A percentile compares a stretch with the other conserved stretches of the same genome.
Evolutionary conservation across 2,329 filamentous ascomycete genomes (phyloP).

Genomic region (Xylariaceae sp.): DNA sequence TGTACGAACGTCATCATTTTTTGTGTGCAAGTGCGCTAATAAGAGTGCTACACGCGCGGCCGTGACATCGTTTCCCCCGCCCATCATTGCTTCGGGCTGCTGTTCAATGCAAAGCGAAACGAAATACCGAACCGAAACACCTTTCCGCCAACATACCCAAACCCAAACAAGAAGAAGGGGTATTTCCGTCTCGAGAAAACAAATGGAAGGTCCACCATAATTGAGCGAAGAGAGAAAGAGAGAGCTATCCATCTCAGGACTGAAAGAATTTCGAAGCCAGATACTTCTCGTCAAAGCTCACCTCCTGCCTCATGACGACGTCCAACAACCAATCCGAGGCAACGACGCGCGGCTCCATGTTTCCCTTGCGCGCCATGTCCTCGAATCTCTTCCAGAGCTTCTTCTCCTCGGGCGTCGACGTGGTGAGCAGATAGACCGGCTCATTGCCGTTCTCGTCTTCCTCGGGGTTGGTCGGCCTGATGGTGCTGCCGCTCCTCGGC

Average conservation of each 20-base stretch:
- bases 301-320: slow-evolving; percentile 80
- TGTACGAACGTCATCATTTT: slow-evolving; percentile 9
- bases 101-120: background rate
- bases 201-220: no score
- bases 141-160: slow-evolving; percentile 13
- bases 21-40: slow-evolving; percentile 11
- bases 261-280: slow-evolving; percentile 42
- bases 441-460: slow-evolving; percentile 59
- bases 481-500: slow-evolving; percentile 63
- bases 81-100: slow-evolving; percentile 2
- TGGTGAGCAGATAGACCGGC: slow-evolving; percentile 79
- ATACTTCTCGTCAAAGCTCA: slow-evolving; percentile 62
- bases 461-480: slow-evolving; percentile 56
- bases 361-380: slow-evolving; percentile 69
- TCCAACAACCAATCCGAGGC: slow-evolving; percentile 85
- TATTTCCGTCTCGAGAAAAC: no score
- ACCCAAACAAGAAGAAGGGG: no score
- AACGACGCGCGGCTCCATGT: slow-evolving; percentile 77
- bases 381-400: slow-evolving; percentile 75
- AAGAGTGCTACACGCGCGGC: slow-evolving; percentile 1
- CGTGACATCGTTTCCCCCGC: slow-evolving; percentile 12
- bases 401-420: slow-evolving; percentile 59
- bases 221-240: no score
- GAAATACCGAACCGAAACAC: slow-evolving; percentile 12
- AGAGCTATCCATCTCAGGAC: no score